These are phyloP conservation scores for Pistacia integerrima DNA, from an alignment of 345 rosid genomes.

Conservation along the genomic window DNA sequence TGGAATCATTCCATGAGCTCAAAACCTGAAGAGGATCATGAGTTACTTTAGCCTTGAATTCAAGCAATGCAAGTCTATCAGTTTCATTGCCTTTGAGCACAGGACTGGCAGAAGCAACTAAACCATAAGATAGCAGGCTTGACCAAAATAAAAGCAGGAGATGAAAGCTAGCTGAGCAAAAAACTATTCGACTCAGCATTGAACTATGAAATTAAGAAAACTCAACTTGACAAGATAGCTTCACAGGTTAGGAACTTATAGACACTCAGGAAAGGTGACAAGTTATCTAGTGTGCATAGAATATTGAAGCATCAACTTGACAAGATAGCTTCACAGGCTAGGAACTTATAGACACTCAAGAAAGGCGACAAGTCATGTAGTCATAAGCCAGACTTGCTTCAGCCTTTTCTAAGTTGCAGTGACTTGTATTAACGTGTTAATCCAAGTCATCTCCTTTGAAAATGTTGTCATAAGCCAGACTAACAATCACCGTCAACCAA, in stretches of 20 bases:
- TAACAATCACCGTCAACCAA: no score
- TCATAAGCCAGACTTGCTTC: no score
- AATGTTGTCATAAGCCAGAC: no score
- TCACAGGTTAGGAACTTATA: background rate
- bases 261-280: no score
- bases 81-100: background rate
- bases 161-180: background rate
- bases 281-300: no score
- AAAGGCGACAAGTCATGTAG: no score
- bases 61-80: slow-evolving; percentile 8
- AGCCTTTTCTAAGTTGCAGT: no score
- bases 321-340: no score
- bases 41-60: background rate
- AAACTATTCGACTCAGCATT: background rate
- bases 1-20: background rate
- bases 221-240: background rate
- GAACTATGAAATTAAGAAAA: background rate
- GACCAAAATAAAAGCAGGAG: background rate
- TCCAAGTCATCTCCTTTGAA: no score
- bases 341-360: no score
- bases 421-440: no score
- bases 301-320: no score
- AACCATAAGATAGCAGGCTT: background rate
- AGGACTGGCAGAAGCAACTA: background rate
- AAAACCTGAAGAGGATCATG: background rate